Evolutionary conservation across 257 asterid genomes (phyloP).

Genomic region (Rauvolfia tetraphylla): DNA sequence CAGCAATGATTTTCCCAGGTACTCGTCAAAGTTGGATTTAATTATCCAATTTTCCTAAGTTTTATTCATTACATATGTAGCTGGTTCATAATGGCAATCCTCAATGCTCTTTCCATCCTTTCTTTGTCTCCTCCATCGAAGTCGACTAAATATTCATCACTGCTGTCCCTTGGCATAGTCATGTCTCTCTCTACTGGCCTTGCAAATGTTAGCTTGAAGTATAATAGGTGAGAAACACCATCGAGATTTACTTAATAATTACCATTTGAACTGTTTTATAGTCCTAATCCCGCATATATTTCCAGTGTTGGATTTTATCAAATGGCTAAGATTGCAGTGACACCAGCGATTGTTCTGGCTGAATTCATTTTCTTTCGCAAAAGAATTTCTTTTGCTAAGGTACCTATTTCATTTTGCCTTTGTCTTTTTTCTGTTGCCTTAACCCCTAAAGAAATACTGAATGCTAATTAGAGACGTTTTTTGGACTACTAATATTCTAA

Average conservation of each 20-base stretch:
- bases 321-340: constrained; percentile 99
- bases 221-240: constrained; percentile 61
- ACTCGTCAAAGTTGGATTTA: constrained; percentile 81
- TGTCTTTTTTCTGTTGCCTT: background rate
- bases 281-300: constrained; percentile 22
- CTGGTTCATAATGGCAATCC: constrained; percentile 86
- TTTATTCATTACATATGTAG: constrained; percentile 88
- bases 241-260: background rate
- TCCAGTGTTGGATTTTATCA: constrained; percentile 96
- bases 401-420: constrained; percentile 4
- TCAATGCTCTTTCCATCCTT: constrained; percentile 68
- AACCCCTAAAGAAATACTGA: background rate
- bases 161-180: constrained; percentile 88
- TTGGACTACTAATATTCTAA: background rate
- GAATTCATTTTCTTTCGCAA: constrained; percentile 75
- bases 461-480: background rate
- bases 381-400: constrained; percentile 66
- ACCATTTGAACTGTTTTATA: constrained; percentile 13
- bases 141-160: constrained; percentile 64
- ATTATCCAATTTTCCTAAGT: constrained; percentile 84
- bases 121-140: constrained; percentile 77
- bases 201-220: constrained; percentile 96
- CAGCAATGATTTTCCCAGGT: constrained; percentile 49
- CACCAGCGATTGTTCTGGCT: constrained; percentile 90
- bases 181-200: constrained; percentile 99